Percentiles rank a stretch among this genome's conserved stretches.
phyloP scores from a whole-genome alignment of 169 alveolate species.

The Perkinsus chesapeaki region DNA sequence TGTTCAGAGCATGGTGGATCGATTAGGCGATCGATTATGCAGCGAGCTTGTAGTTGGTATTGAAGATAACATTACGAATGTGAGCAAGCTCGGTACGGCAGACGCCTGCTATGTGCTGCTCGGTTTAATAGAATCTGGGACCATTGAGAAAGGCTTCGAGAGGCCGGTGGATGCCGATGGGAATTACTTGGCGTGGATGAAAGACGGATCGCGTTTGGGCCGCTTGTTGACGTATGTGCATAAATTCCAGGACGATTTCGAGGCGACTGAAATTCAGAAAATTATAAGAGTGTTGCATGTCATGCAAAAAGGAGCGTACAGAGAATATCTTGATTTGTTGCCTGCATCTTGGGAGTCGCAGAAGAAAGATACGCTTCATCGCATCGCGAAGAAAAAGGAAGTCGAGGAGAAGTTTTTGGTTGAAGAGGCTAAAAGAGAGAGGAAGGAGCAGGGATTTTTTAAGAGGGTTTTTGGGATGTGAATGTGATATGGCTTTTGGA shows the following conservation, averaged over 20 bases:
- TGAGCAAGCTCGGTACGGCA: neutral
- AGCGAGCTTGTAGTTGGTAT: neutral
- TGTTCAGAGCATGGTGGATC: neutral
- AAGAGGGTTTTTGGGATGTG: neutral
- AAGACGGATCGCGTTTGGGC: neutral
- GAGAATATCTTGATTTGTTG: neutral
- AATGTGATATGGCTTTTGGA: neutral
- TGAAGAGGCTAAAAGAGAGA: neutral
- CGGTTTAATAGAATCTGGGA: neutral
- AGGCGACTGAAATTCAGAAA: neutral
- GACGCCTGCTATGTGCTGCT: neutral
- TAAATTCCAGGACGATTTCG: neutral
- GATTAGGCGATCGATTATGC: neutral
- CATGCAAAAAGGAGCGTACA: neutral
- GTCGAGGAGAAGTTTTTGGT: neutral
- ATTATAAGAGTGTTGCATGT: neutral
- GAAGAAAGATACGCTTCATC: neutral
- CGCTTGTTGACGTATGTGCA: neutral
- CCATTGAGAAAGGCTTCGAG: neutral
- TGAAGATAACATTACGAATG: neutral
- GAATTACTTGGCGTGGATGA: neutral
- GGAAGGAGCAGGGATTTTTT: neutral
- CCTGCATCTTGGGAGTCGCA: neutral
- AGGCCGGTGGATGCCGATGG: neutral
- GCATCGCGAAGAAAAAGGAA: neutral